Evolutionary conservation across 2,329 filamentous ascomycete genomes (phyloP).

Genomic region (Pestalotiopsis sp.): DNA sequence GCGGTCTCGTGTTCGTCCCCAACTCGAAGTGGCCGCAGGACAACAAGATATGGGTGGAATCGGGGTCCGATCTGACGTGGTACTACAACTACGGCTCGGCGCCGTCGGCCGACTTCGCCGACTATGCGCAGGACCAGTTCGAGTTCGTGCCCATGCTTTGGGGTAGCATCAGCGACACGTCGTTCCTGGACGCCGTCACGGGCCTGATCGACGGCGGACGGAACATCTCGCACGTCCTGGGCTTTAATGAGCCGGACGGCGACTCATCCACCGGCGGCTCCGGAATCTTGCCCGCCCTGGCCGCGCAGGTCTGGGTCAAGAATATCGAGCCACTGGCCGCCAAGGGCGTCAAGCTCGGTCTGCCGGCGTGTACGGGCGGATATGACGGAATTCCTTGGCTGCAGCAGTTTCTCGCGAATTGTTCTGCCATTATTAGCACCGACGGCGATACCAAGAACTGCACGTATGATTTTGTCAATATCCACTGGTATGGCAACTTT

Average conservation of each 20-base stretch:
- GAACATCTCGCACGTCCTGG: constrained; percentile 70
- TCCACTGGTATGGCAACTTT: constrained; percentile 74
- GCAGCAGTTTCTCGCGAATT: constrained; percentile 65
- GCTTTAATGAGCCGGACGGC: constrained; percentile 80
- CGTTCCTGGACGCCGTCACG: constrained; percentile 65
- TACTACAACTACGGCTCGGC: constrained; percentile 78
- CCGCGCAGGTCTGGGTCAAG: constrained; percentile 70
- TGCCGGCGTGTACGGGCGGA: constrained; percentile 71
- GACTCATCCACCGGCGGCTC: constrained; percentile 60
- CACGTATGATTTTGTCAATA: constrained; percentile 64
- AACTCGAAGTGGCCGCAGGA: constrained; percentile 59
- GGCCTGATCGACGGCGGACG: constrained; percentile 51
- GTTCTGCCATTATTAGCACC: constrained; percentile 59
- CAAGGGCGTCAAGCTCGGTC: constrained; percentile 68
- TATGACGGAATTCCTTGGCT: constrained; percentile 68
- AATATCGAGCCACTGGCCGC: constrained; percentile 71
- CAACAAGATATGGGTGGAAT: constrained; percentile 65
- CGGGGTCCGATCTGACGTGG: constrained; percentile 69
- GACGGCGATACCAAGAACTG: constrained; percentile 49
- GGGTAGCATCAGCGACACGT: constrained; percentile 61
- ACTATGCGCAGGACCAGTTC: constrained; percentile 56
- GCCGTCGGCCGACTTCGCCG: constrained; percentile 57
- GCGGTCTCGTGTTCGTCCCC: constrained; percentile 72
- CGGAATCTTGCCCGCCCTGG: constrained; percentile 58
- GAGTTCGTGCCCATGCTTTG: constrained; percentile 84